Evolutionary conservation across 495 filamentous ascomycete species (phyloP).

Genomic region (Aspergillus wentii): DNA sequence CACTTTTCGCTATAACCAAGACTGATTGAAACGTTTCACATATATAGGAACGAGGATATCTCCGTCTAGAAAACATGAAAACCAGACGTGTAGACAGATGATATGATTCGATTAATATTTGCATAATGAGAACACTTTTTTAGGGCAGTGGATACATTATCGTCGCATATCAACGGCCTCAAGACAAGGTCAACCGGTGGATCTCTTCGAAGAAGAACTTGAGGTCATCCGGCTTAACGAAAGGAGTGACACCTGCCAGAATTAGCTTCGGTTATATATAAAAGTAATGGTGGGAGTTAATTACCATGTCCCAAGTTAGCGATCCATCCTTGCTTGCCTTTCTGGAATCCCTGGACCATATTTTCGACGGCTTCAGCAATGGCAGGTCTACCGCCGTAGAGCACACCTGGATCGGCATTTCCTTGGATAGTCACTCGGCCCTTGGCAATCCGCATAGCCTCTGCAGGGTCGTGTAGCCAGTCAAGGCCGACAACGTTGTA

Average conservation of each 20-base stretch:
- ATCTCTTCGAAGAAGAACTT: constrained; percentile 93
- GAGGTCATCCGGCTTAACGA: constrained; percentile 87
- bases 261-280: constrained; percentile 13
- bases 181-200: constrained; percentile 62
- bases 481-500: constrained; percentile 94
- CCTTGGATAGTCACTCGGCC: constrained; percentile 81
- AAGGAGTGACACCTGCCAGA: constrained; percentile 74
- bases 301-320: constrained; percentile 85
- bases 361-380: constrained; percentile 75
- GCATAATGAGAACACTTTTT: no score
- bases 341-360: constrained; percentile 84
- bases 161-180: no score
- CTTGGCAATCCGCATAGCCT: constrained; percentile 72
- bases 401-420: constrained; percentile 88
- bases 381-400: constrained; percentile 77
- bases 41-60: constrained; percentile 70
- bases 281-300: constrained; percentile 5
- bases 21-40: constrained; percentile 14
- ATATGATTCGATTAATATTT: not conserved
- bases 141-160: no score
- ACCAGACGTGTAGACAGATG: no score
- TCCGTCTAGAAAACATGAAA: constrained; percentile 49
- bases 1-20: no score
- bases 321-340: constrained; percentile 85
- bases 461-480: constrained; percentile 86